These are phyloP conservation scores for Diplodia mutila DNA, from an alignment of 2,329 filamentous ascomycete genomes.

Conservation along the genomic window DNA sequence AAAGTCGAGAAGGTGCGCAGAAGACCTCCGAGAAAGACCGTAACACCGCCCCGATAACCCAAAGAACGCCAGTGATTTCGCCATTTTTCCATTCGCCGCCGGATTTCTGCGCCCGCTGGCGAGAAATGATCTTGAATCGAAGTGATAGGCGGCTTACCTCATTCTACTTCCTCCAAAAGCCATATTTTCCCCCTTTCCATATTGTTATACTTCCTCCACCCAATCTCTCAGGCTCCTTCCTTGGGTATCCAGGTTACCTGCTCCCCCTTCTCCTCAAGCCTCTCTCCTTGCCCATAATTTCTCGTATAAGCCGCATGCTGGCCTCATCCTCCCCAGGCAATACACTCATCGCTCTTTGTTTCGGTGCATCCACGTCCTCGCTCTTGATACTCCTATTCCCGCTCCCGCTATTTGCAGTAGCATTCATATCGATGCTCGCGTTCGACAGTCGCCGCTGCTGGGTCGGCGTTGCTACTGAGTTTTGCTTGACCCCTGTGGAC, in stretches of 20 bases:
- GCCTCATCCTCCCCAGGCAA: constrained; percentile 34
- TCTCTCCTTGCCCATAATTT: constrained; percentile 38
- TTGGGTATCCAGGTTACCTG: neutral
- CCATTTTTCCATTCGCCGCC: constrained; percentile 12
- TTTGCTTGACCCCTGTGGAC: neutral
- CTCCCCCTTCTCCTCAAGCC: constrained; percentile 33
- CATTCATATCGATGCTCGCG: constrained; percentile 16
- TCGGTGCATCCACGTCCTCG: constrained; percentile 36
- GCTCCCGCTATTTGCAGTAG: constrained; percentile 27
- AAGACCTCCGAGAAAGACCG: neutral
- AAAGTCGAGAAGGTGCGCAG: neutral
- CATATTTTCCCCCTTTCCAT: neutral
- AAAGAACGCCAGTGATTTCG: constrained; percentile 5
- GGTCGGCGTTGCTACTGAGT: neutral
- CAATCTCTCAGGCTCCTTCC: neutral
- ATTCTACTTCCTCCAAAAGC: neutral
- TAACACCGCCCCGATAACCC: neutral
- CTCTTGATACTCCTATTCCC: constrained; percentile 28
- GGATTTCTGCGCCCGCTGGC: neutral
- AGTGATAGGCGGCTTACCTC: constrained; percentile 4
- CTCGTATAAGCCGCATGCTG: constrained; percentile 37
- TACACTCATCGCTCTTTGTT: constrained; percentile 34
- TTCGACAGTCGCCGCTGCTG: constrained; percentile 25
- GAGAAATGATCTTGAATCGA: neutral
- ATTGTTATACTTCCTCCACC: neutral